phyloP scores from a whole-genome alignment of 805 yeast species.

The Suhomyces emberorum region DNA sequence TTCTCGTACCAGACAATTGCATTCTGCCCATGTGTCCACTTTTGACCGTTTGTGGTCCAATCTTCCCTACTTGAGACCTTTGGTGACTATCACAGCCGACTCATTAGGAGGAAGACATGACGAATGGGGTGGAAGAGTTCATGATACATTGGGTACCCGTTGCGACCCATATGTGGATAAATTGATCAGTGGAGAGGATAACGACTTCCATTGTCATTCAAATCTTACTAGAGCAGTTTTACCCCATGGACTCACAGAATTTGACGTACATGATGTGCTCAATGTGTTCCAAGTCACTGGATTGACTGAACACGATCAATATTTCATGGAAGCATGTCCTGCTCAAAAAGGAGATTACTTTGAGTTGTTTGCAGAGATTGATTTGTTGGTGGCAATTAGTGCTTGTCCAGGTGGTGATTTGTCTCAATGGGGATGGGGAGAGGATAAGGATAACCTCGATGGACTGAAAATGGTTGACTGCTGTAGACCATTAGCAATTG shows the following conservation, averaged over 20 bases:
- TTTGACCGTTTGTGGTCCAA: conserved; percentile 65
- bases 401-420: conserved; percentile 73
- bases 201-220: conserved; percentile 66
- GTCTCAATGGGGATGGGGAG: conserved; percentile 72
- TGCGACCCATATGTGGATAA: conserved; percentile 70
- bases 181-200: conserved; percentile 59
- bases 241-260: conserved; percentile 61
- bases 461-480: conserved; percentile 54
- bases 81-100: conserved; percentile 62
- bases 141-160: conserved; percentile 64
- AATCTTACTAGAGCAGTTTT: conserved; percentile 57
- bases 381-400: conserved; percentile 58
- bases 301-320: conserved; percentile 59
- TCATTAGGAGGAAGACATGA: conserved; percentile 54
- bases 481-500: conserved; percentile 62
- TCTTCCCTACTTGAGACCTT: conserved; percentile 61
- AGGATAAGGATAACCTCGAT: conserved; percentile 43
- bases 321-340: conserved; percentile 70
- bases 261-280: conserved; percentile 65
- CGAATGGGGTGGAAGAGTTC: conserved; percentile 64
- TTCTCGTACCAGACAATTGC: conserved; percentile 62
- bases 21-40: conserved; percentile 58
- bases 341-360: conserved; percentile 58
- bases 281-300: conserved; percentile 72
- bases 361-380: conserved; percentile 66